Evolutionary conservation across 2,329 filamentous ascomycete genomes (phyloP).

Genomic region (Drechslerella dactyloides): DNA sequence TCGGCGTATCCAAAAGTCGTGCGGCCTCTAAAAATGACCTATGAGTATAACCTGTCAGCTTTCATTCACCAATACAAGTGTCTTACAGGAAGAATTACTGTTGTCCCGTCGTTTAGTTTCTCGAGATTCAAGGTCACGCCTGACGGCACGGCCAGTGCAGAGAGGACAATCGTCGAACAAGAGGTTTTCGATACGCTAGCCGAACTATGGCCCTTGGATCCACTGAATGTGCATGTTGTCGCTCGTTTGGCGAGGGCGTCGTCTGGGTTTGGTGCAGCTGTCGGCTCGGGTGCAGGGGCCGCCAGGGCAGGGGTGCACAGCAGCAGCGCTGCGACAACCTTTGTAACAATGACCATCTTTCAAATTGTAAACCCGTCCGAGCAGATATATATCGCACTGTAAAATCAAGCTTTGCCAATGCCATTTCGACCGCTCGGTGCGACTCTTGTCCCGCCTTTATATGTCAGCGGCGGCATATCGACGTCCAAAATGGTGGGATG

Average conservation of each 20-base stretch:
- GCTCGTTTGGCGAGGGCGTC: constrained; percentile 41
- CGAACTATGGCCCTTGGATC: constrained; percentile 58
- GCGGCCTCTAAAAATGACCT: constrained; percentile 69
- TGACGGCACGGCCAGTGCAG: constrained; percentile 65
- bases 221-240: constrained; percentile 65
- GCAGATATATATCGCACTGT: neutral
- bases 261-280: constrained; percentile 9
- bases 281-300: constrained; percentile 33
- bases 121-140: constrained; percentile 67
- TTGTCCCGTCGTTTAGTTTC: constrained; percentile 62
- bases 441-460: neutral
- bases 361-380: neutral
- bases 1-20: constrained; percentile 72
- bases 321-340: constrained; percentile 12
- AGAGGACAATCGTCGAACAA: constrained; percentile 65
- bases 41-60: neutral
- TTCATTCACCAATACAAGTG: constrained; percentile 11
- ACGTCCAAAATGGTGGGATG: neutral
- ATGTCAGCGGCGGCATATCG: neutral
- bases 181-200: constrained; percentile 62
- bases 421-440: neutral
- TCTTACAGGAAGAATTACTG: constrained; percentile 55
- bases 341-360: constrained; percentile 22
- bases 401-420: constrained; percentile 32
- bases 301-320: constrained; percentile 10